phyloP scores from a whole-genome alignment of 2,329 filamentous ascomycete species.

The Fusarium solani-melongenae region DNA sequence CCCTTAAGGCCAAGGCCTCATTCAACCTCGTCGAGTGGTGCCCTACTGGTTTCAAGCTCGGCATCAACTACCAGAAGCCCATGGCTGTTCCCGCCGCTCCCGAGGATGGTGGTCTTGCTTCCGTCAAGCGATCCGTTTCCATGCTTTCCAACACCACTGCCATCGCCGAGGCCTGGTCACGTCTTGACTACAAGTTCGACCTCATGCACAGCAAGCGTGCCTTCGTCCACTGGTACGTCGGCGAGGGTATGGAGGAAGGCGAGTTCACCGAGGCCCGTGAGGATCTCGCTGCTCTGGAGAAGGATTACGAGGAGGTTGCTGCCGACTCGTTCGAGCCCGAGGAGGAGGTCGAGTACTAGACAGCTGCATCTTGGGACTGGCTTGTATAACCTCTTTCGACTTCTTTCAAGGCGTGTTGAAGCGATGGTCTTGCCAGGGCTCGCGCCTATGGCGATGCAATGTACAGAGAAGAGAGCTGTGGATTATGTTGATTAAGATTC shows the following conservation, averaged over 20 bases:
- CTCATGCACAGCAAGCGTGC: constrained; percentile 84
- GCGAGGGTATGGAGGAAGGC: constrained; percentile 92
- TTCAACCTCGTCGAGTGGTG: constrained; percentile 83
- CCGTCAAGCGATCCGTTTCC: constrained; percentile 72
- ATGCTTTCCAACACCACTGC: constrained; percentile 82
- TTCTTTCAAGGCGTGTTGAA: constrained; percentile 35
- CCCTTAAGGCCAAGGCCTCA: constrained; percentile 76
- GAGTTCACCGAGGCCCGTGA: constrained; percentile 90
- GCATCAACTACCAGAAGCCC: constrained; percentile 80
- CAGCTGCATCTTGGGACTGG: constrained; percentile 9
- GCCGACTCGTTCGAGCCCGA: constrained; percentile 75
- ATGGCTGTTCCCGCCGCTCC: constrained; percentile 66
- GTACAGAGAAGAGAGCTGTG: constrained; percentile 36
- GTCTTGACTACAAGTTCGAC: constrained; percentile 79
- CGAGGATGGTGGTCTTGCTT: constrained; percentile 68
- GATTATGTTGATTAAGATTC: constrained; percentile 45
- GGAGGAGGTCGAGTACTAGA: constrained; percentile 82
- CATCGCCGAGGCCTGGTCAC: constrained; percentile 79
- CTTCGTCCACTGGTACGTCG: constrained; percentile 84
- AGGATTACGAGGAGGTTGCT: constrained; percentile 88
- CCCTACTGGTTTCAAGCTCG: constrained; percentile 80
- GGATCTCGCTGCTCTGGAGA: constrained; percentile 86
- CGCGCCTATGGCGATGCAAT: constrained; percentile 25
- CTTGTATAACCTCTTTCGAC: constrained; percentile 35
- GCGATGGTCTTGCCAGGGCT: constrained; percentile 24